phyloP scores from a whole-genome alignment of 2,329 filamentous ascomycete species.

The Trichoderma sp. region DNA sequence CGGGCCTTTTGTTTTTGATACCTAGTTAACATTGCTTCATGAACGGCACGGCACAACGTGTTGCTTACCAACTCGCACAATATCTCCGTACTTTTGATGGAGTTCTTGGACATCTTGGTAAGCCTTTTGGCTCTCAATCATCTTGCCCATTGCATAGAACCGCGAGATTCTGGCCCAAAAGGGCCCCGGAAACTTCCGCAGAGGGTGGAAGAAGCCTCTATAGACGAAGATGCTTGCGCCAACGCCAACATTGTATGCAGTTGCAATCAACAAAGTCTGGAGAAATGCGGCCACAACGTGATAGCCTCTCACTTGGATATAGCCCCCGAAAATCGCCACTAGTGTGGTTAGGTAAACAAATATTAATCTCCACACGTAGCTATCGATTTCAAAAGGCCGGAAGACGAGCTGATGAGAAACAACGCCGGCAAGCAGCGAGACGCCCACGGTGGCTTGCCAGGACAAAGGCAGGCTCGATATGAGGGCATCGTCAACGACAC shows the following conservation, averaged over 20 bases:
- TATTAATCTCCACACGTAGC: background rate
- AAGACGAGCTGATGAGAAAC: background rate
- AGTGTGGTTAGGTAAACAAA: background rate
- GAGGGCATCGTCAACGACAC: background rate
- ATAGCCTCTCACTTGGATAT: background rate
- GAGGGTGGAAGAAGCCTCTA: constrained; percentile 26
- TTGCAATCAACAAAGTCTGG: background rate
- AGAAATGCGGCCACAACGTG: background rate
- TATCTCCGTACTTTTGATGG: constrained; percentile 30
- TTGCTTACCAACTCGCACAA: constrained; percentile 30
- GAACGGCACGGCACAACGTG: too few relatives aligned
- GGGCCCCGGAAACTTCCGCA: constrained; percentile 29
- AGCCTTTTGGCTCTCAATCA: constrained; percentile 25
- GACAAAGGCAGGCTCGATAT: background rate
- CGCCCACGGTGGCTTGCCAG: background rate
- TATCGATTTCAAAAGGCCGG: background rate
- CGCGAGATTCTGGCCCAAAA: constrained; percentile 29
- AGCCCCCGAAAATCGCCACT: background rate
- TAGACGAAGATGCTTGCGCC: constrained; percentile 25
- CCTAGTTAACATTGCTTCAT: too few relatives aligned
- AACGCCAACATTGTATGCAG: constrained; percentile 1
- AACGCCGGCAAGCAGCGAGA: background rate
- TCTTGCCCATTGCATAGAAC: constrained; percentile 12
- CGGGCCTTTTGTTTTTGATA: background rate
- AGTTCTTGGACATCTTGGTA: constrained; percentile 29